Percentiles rank a stretch among this genome's conserved stretches.
phyloP scores from a whole-genome alignment of 2,329 filamentous ascomycete genomes.

The Fusarium verrucosum region DNA sequence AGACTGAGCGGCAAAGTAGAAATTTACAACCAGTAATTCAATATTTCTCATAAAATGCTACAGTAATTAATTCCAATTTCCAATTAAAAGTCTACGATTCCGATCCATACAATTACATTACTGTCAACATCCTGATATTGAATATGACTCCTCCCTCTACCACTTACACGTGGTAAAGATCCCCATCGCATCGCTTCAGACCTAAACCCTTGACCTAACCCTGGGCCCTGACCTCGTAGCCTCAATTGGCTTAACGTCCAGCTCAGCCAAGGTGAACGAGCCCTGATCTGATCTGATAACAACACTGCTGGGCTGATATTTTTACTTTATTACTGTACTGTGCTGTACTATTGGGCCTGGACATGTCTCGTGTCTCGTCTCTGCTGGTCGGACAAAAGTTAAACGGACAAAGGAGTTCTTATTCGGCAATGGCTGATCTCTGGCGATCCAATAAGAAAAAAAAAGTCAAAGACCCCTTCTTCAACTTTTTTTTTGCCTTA shows the following conservation, averaged over 20 bases:
- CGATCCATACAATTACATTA: neutral
- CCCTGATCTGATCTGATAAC: conserved; percentile 38
- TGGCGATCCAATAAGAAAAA: neutral
- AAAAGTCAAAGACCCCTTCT: conserved; percentile 28
- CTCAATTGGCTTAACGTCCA: conserved; percentile 14
- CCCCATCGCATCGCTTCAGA: conserved; percentile 12
- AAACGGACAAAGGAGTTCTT: conserved; percentile 12
- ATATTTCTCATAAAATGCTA: neutral
- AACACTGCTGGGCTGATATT: conserved; percentile 19
- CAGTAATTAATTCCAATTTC: too few species aligned
- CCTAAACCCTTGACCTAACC: conserved; percentile 30
- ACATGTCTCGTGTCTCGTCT: conserved; percentile 9
- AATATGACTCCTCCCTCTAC: conserved; percentile 2
- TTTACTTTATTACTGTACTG: neutral
- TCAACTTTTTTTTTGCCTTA: conserved; percentile 25
- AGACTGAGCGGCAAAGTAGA: neutral
- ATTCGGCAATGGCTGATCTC: conserved; percentile 35
- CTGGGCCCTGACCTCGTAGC: conserved; percentile 29
- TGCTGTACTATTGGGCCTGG: too few species aligned
- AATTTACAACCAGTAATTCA: conserved; percentile 7
- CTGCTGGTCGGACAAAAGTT: conserved; percentile 11
- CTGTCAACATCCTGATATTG: neutral
- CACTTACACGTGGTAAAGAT: conserved; percentile 35
- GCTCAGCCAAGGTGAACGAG: conserved; percentile 22
- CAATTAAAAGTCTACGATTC: too few species aligned